Conservation (phyloP, 192 early-diverging fungal species). For the Dissophora globulifera region DNA sequence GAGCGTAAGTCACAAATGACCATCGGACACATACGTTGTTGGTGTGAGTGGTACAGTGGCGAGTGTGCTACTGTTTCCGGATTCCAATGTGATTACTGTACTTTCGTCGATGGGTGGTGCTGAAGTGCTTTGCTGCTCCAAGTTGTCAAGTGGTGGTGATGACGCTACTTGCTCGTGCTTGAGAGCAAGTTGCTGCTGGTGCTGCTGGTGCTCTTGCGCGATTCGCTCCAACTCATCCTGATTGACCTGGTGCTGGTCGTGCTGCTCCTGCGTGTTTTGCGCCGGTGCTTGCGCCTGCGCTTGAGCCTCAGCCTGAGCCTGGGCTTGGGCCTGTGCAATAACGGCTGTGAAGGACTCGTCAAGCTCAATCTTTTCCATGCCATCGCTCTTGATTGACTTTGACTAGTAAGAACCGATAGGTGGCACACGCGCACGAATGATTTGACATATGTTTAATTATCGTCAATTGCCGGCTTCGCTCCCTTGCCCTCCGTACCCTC, state of each 20-base stretch:
- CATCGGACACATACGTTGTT: conserved; percentile 9
- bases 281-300: conserved; percentile 6
- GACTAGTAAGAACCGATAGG: conserved; percentile 11
- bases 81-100: conserved; percentile 6
- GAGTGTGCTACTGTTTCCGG: conserved; percentile 14
- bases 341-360: conserved; percentile 29
- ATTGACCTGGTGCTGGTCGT: conserved; percentile 11
- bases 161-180: conserved; percentile 1
- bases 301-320: not conserved
- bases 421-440: not conserved
- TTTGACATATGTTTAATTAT: not conserved
- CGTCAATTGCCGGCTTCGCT: not conserved
- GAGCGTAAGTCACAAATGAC: too few relatives aligned
- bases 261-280: conserved; percentile 3
- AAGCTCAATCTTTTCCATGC: conserved; percentile 11
- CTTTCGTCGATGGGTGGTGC: conserved; percentile 7
- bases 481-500: not conserved
- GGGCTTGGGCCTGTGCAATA: conserved; percentile 25
- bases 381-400: conserved; percentile 28
- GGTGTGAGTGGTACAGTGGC: conserved; percentile 33
- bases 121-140: not conserved
- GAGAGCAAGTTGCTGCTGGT: not conserved
- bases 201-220: conserved; percentile 24
- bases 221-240: conserved; percentile 38
- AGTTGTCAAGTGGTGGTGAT: conserved; percentile 4